These are phyloP conservation scores for Kodamaea plutei DNA, from an alignment of 1,139 yeast species.

Conservation along the genomic window DNA sequence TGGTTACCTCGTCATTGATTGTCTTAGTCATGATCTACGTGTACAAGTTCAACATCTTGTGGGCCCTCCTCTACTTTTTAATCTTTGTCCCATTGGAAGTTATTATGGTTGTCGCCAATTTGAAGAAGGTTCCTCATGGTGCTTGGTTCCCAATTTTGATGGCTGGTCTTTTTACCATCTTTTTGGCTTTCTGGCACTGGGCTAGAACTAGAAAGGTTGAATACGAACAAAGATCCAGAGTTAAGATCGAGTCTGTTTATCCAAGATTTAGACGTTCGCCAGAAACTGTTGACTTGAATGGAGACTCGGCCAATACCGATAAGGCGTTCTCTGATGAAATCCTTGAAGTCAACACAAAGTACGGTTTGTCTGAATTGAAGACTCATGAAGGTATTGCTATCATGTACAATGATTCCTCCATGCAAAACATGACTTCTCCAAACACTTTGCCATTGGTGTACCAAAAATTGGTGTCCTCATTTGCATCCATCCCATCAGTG, in stretches of 20 bases:
- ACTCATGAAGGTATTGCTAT: constrained; percentile 38
- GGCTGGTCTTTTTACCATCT: constrained; percentile 28
- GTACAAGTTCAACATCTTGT: constrained; percentile 31
- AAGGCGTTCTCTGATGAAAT: constrained; percentile 8
- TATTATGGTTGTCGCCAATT: constrained; percentile 42
- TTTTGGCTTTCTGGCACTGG: constrained; percentile 47
- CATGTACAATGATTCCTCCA: constrained; percentile 33
- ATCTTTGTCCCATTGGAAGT: constrained; percentile 46
- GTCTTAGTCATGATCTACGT: constrained; percentile 45
- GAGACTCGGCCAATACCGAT: constrained; percentile 5
- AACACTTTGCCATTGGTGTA: constrained; percentile 43
- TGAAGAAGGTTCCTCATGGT: constrained; percentile 51
- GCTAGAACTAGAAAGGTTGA: constrained; percentile 38
- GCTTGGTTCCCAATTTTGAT: constrained; percentile 56
- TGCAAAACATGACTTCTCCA: constrained; percentile 30
- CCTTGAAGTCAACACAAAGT: constrained; percentile 17
- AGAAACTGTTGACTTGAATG: constrained; percentile 20
- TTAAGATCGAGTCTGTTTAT: constrained; percentile 25
- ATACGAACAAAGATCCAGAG: constrained; percentile 29
- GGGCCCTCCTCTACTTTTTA: constrained; percentile 32
- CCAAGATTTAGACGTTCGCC: constrained; percentile 22
- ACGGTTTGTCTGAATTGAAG: constrained; percentile 19
- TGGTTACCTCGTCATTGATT: constrained; percentile 47
- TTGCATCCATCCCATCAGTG: constrained; percentile 39
- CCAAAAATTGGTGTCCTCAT: constrained; percentile 29